Conservation (phyloP, 176 grass and related monocot species). For the Poa annua region DNA sequence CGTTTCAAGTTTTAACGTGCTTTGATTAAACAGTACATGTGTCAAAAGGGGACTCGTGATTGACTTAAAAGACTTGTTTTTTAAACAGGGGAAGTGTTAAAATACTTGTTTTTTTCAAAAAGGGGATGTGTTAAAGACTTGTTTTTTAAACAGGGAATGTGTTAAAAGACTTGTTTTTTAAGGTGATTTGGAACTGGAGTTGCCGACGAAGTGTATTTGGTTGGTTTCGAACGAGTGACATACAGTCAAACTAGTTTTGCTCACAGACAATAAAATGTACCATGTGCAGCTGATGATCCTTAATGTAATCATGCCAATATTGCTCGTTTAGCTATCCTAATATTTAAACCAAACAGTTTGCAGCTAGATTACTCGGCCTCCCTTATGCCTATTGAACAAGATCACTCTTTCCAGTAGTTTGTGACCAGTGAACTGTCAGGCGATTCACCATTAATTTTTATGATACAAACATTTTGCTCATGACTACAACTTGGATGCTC, state of each 20-base stretch:
- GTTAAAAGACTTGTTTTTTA: background rate
- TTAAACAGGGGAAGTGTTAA: too few species aligned
- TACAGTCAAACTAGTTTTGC: background rate
- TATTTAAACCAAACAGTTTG: background rate
- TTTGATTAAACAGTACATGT: background rate
- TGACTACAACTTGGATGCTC: background rate
- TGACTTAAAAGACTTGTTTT: too few species aligned
- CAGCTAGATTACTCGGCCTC: too few species aligned
- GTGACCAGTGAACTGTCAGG: background rate
- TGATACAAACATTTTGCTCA: background rate
- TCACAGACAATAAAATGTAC: background rate
- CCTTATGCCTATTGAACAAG: background rate
- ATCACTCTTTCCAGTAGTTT: background rate
- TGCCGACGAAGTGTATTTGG: background rate
- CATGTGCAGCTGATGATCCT: background rate
- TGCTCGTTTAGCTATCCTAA: conserved; percentile 23
- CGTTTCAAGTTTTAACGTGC: background rate
- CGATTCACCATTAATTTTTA: background rate
- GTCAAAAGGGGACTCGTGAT: too few species aligned
- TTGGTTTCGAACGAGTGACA: background rate
- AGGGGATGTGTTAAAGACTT: background rate
- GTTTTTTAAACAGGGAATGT: background rate
- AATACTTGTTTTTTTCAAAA: too few species aligned
- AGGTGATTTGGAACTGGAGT: background rate
- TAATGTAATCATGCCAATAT: background rate